phyloP scores from a whole-genome alignment of 2,329 filamentous ascomycete genomes.

The Stenocarpella maydis region DNA sequence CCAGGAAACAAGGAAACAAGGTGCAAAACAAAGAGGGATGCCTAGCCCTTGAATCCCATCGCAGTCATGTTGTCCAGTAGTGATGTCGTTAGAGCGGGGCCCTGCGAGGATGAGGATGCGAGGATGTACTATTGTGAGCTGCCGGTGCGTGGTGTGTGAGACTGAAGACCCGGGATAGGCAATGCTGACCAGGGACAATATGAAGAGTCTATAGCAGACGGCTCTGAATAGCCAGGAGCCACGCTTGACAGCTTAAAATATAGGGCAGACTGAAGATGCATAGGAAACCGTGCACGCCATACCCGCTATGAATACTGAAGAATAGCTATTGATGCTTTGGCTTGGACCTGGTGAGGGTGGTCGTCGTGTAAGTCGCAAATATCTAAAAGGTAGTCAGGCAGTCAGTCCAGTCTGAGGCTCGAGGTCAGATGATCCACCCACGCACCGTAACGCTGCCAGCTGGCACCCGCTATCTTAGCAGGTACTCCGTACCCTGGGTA shows the following conservation, averaged over 20 bases:
- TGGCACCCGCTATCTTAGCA: not conserved
- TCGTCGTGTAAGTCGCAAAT: conserved; percentile 10
- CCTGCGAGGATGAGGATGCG: not conserved
- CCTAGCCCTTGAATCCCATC: conserved; percentile 25
- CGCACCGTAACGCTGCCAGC: conserved; percentile 12
- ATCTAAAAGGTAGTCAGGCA: not conserved
- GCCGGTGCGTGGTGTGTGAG: not conserved
- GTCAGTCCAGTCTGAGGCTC: not conserved
- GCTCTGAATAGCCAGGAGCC: conserved; percentile 2
- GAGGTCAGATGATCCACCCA: conserved; percentile 24
- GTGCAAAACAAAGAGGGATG: conserved; percentile 13
- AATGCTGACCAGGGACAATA: conserved; percentile 19
- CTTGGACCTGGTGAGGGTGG: not conserved
- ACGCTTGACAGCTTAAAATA: conserved; percentile 10
- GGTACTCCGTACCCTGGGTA: not conserved
- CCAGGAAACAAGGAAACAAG: conserved; percentile 4
- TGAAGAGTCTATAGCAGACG: not conserved
- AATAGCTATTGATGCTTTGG: not conserved
- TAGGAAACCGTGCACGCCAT: not conserved
- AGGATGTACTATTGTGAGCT: conserved; percentile 23
- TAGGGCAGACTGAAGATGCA: not conserved
- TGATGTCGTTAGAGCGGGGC: conserved; percentile 31
- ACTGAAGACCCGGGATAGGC: not conserved
- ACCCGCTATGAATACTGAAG: not conserved
- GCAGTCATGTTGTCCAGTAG: conserved; percentile 18